A percentile compares a stretch with the other conserved stretches of the same genome.
Conservation (phyloP, 139 green algal species). For the Chlorella sp. region DNA sequence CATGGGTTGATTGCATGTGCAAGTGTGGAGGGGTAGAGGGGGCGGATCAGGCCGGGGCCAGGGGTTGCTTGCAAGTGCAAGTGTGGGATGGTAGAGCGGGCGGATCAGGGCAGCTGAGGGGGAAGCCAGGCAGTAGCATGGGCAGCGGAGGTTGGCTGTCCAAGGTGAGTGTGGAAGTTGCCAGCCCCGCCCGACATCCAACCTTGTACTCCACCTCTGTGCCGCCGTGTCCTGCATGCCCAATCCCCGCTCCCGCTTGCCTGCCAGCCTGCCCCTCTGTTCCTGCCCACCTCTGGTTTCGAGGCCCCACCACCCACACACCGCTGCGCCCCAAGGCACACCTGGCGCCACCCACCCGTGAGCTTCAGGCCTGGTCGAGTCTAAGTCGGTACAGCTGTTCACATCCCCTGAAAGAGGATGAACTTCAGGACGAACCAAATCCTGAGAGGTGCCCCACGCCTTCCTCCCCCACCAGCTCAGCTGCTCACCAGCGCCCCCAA, state of each 20-base stretch:
- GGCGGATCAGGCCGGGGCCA: not conserved
- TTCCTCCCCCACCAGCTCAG: too few species aligned
- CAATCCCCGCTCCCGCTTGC: too few species aligned
- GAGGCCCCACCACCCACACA: too few species aligned
- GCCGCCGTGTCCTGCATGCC: not conserved
- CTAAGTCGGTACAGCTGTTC: too few species aligned
- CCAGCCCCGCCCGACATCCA: not conserved
- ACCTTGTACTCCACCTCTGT: not conserved
- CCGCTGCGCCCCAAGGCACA: too few species aligned
- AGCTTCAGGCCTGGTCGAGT: not conserved
- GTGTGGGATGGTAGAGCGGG: not conserved
- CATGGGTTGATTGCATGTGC: not conserved
- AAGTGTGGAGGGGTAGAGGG: not conserved
- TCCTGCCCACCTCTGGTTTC: too few species aligned
- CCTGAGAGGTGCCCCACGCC: too few species aligned
- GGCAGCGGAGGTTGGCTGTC: not conserved
- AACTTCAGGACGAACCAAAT: too few species aligned
- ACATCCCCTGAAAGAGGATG: too few species aligned
- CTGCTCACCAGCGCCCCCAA: too few species aligned
- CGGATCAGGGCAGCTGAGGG: not conserved
- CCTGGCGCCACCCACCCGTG: not conserved
- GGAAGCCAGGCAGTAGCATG: not conserved
- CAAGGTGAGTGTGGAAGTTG: not conserved
- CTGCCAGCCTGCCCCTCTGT: too few species aligned
- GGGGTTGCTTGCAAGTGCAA: too few species aligned